phyloP scores from a whole-genome alignment of 2,329 filamentous ascomycete genomes.

The Fusarium sp. region DNA sequence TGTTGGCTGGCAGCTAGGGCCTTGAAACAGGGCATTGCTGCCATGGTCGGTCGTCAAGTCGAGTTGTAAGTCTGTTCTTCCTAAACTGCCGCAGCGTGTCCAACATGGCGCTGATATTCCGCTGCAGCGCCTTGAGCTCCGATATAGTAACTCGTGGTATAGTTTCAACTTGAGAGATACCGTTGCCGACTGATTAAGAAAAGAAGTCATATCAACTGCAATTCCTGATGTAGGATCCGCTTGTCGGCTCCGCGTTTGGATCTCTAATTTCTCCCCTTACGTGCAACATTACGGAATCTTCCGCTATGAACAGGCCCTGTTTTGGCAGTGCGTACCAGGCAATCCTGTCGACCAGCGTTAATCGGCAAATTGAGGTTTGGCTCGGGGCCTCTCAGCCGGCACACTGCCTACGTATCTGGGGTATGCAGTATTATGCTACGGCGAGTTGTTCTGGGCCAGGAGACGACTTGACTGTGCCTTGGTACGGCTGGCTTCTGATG shows the following conservation, averaged over 20 bases:
- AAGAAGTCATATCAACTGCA: constrained; percentile 26
- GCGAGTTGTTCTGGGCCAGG: constrained; percentile 33
- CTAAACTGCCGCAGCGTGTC: constrained; percentile 1
- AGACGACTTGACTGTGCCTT: constrained; percentile 15
- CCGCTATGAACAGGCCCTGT: constrained; percentile 36
- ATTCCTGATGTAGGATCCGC: constrained; percentile 37
- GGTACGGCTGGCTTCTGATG: constrained; percentile 16
- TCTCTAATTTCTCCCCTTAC: constrained; percentile 23
- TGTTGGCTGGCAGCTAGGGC: constrained; percentile 9
- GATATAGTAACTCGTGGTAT: constrained; percentile 16
- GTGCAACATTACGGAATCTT: constrained; percentile 37
- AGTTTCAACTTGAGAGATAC: constrained; percentile 21
- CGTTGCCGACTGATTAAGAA: constrained; percentile 30
- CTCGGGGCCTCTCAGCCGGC: constrained; percentile 24
- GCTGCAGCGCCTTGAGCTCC: background rate
- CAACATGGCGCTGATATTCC: background rate
- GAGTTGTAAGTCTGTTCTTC: constrained; percentile 15
- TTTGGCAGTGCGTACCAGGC: constrained; percentile 35
- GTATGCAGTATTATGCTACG: constrained; percentile 24
- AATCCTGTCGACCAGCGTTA: constrained; percentile 34
- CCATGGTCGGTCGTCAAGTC: constrained; percentile 6
- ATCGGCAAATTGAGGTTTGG: constrained; percentile 25
- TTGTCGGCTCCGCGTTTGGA: constrained; percentile 39
- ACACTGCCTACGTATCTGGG: background rate
- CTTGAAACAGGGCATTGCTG: constrained; percentile 8